Evolutionary conservation across 2,329 filamentous ascomycete species (phyloP), one percentile per base, ranked within the genome.

Genomic region (Ceratocystis cacaofunesta): DNA sequence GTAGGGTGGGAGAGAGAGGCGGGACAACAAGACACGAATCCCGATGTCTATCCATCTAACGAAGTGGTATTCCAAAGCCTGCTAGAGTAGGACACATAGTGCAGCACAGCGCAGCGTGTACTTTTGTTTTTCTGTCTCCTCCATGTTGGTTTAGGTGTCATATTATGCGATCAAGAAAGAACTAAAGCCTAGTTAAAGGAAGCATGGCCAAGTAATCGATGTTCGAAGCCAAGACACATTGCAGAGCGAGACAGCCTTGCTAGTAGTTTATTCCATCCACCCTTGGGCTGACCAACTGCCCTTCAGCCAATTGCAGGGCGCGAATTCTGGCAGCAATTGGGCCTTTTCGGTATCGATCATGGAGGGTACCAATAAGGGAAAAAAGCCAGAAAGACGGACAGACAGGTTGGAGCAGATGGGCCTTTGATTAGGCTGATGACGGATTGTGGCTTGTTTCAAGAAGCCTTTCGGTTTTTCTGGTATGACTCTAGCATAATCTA

Each of bases 391-490:
- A 22, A 10, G 46, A 48, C 6, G 17, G 19, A 19, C 6, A 50
- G 17, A 25, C 8, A 50, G 19, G 22, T 22, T 52, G 48, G 15
- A 25, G 48, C 48, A 52, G 36, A 41, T 3, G 12, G 12, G 48
- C 22, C 48, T n/a, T 52, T n/a, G 25, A 52, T 15, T 25, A 15
- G 48, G 48, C 48, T 50, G 61, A 25, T 15, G 2, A 32, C 15
- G 30, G 60, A 36, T 36, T 62, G 48, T 63, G 61, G 48, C 48
- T 48, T 63, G 48, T 63, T 48, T 50, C 61, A 63, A 46, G 43
- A 30, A 52, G 8, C 48, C 48, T 25, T 52, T 17, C 3, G 1
- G 36, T 41, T 41, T 41, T n/a, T 41, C 19, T 32, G 30, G 12
- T 66, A 28, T 60, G 41, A 44, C 57, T 25, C 36, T 41, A 12